A percentile compares a stretch with the other conserved stretches of the same genome.
These are phyloP conservation scores for Aspergillus steynii DNA, from an alignment of 495 filamentous ascomycete species.

Conservation along the genomic window DNA sequence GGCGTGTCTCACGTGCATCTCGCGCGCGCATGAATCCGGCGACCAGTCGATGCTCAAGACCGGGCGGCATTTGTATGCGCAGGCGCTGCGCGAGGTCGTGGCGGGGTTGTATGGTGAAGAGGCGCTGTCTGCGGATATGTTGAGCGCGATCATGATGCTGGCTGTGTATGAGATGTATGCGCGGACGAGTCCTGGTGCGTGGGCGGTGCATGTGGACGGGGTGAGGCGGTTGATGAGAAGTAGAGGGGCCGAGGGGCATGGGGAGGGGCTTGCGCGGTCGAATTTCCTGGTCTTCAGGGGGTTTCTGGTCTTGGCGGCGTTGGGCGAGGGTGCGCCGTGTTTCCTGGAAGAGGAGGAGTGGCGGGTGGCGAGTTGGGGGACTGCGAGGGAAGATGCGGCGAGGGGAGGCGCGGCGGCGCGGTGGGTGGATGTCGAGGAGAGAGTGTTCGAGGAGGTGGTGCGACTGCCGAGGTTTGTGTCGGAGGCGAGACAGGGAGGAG, in stretches of 20 bases:
- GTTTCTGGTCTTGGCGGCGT: conserved; percentile 31
- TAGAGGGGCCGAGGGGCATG: conserved; percentile 23
- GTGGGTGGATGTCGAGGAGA: conserved; percentile 27
- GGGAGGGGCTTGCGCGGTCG: conserved; percentile 25
- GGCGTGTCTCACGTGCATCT: conserved; percentile 33
- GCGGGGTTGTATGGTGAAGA: conserved; percentile 23
- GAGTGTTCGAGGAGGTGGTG: conserved; percentile 28
- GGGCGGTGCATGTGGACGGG: conserved; percentile 35
- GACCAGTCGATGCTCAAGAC: conserved; percentile 24
- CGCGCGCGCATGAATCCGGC: conserved; percentile 28
- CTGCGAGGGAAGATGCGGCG: conserved; percentile 27
- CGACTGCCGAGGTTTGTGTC: background rate
- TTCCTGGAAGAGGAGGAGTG: conserved; percentile 36
- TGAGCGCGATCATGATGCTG: conserved; percentile 37
- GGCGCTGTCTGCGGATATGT: conserved; percentile 32
- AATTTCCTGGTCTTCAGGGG: conserved; percentile 37
- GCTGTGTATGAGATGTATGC: conserved; percentile 41
- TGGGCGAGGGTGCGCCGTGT: conserved; percentile 31
- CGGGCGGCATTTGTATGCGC: conserved; percentile 33
- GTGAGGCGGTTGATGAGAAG: conserved; percentile 32
- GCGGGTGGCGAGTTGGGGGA: conserved; percentile 22
- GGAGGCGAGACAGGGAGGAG: background rate
- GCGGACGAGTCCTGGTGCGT: conserved; percentile 30
- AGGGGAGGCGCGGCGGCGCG: conserved; percentile 21
- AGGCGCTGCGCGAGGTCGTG: conserved; percentile 26